Percentiles rank a stretch among this genome's conserved stretches.
Conservation (phyloP, 495 filamentous ascomycete species). For the Penicillium salamii region DNA sequence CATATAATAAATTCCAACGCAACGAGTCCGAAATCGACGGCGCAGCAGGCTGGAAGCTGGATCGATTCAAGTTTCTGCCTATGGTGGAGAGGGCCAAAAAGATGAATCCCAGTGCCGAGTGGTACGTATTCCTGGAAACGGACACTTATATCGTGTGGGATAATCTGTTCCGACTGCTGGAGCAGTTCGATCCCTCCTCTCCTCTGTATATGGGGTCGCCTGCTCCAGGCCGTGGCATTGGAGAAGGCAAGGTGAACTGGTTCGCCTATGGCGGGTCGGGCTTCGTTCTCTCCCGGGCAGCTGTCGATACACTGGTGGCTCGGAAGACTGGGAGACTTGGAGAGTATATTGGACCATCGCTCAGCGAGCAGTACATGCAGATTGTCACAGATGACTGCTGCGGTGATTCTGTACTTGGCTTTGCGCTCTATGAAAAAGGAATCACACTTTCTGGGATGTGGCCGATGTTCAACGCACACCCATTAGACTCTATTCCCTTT, state of each 20-base stretch:
- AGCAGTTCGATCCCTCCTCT: constrained; percentile 44
- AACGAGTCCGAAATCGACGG: constrained; percentile 9
- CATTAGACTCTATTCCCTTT: constrained; percentile 38
- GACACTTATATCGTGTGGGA: constrained; percentile 66
- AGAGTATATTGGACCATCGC: constrained; percentile 15
- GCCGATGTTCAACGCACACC: constrained; percentile 51
- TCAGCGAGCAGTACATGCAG: constrained; percentile 35
- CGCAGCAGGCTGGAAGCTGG: constrained; percentile 51
- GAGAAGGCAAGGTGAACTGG: constrained; percentile 28
- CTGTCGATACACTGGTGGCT: constrained; percentile 35
- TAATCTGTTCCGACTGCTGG: constrained; percentile 55
- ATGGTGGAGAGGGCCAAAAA: constrained; percentile 56
- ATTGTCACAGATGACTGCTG: constrained; percentile 44
- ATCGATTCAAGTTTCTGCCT: constrained; percentile 65
- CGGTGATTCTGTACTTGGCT: constrained; percentile 53
- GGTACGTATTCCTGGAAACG: constrained; percentile 63
- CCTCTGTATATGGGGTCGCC: constrained; percentile 53
- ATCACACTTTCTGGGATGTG: constrained; percentile 46
- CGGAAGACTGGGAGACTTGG: constrained; percentile 17
- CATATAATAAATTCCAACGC: constrained; percentile 27
- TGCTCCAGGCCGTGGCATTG: constrained; percentile 31
- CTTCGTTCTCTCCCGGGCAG: constrained; percentile 49
- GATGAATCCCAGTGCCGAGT: constrained; percentile 50
- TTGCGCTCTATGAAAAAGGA: constrained; percentile 42
- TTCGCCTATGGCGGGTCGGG: constrained; percentile 57